Base-by-base conservation (phyloP, 345 rosid species). In the Rhodomyrtus tomentosa region DNA sequence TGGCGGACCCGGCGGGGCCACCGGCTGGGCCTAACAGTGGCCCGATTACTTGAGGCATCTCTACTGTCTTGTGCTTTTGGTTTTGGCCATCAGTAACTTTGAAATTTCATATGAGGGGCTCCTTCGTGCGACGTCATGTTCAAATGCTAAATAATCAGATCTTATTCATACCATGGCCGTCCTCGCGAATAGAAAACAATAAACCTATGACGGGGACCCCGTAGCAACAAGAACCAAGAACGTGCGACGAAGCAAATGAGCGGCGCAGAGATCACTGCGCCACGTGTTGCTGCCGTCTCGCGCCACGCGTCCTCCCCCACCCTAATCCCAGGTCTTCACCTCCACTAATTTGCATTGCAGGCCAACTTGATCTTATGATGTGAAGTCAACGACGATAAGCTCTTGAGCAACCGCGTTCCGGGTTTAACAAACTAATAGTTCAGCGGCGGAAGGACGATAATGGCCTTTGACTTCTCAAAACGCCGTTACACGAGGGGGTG, bases 161-260 rank as follows among this genome's bases (percentile, higher is more conserved):
- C 45, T 68, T 32, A 8, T 68, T 36, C 10, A 68, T 1, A 32
- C 76, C 13, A 18, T 32, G 42, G 76, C 76, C 42, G 76, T 68
- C 76, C 22, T 62, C 29, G 42, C 42, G 22, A 16, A 62, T 62
- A 15, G 15, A 62, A 32, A 32, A 32, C 18, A 14, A 32, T 1
- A 32, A 6, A 16, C 42, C 42, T 62, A 32, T 15, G n/a, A n/a
- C n/a, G n/a, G 24, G 21, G 5, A 62, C 74, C 7, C 74, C 45
- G 9, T 0, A 9, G n/a, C n/a, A n/a, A n/a, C n/a, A n/a, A n/a
- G 79, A 0, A 36, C 45, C 45, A 36, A 68, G 79, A 68, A 68
- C 79, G 9, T 36, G 79, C 45, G 25, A 68, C 24, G 79, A 18
- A 68, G 79, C 45, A 68, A 55, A 68, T 40, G 45, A 68, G 79